A percentile compares a stretch with the other conserved stretches of the same genome.
Conservation (phyloP, 2,329 filamentous ascomycete species). For the Fusarium sp. region DNA sequence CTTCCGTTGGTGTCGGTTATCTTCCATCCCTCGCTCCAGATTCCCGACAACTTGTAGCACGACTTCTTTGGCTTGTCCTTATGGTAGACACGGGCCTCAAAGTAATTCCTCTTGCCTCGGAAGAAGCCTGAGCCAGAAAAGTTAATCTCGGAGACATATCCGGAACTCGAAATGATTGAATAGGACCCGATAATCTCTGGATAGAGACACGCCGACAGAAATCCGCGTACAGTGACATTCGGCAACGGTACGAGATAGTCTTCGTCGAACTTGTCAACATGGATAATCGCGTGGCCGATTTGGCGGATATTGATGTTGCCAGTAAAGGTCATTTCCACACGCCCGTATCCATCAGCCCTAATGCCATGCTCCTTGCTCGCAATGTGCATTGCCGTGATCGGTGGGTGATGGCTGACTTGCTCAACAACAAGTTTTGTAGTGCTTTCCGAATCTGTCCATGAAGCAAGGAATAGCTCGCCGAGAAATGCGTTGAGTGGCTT, state of each 20-base stretch:
- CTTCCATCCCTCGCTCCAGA: conserved; percentile 45
- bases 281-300: conserved; percentile 65
- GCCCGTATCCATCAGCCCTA: conserved; percentile 65
- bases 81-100: conserved; percentile 61
- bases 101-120: conserved; percentile 57
- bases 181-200: conserved; percentile 65
- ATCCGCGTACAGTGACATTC: conserved; percentile 64
- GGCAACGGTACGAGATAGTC: conserved; percentile 66
- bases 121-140: conserved; percentile 64
- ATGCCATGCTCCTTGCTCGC: conserved; percentile 60
- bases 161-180: conserved; percentile 62
- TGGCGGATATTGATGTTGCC: conserved; percentile 66
- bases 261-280: conserved; percentile 65
- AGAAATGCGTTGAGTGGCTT: conserved; percentile 70
- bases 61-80: conserved; percentile 50
- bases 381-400: conserved; percentile 68
- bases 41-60: conserved; percentile 31
- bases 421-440: conserved; percentile 57
- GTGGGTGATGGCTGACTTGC: conserved; percentile 69
- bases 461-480: conserved; percentile 65
- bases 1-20: conserved; percentile 52
- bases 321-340: conserved; percentile 68
- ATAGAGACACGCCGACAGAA: conserved; percentile 64
- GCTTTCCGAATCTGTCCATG: conserved; percentile 52
- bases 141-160: conserved; percentile 62